Evolutionary conservation across 1,139 yeast genomes (phyloP).

Genomic region (Scheffersomyces titani): DNA sequence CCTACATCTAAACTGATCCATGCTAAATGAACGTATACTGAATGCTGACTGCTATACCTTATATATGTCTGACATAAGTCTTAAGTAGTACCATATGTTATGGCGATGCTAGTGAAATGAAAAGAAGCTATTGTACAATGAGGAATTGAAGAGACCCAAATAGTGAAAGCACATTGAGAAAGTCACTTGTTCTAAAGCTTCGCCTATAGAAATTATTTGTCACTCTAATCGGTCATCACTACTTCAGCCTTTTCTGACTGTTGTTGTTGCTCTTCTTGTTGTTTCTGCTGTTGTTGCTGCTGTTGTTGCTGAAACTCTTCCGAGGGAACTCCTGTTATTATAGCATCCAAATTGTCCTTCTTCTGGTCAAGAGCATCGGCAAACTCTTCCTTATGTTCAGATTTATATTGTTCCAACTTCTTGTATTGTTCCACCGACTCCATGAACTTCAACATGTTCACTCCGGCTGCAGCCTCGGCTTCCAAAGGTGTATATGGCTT

Average conservation of each 20-base stretch:
- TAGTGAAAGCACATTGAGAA: neutral
- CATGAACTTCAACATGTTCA: conserved; percentile 66
- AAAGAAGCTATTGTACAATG: neutral
- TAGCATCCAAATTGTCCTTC: conserved; percentile 44
- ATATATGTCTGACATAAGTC: neutral
- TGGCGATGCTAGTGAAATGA: neutral
- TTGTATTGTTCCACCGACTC: conserved; percentile 60
- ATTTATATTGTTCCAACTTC: conserved; percentile 38
- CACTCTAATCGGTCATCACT: conserved; percentile 20
- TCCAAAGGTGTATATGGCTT: conserved; percentile 88
- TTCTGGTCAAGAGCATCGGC: conserved; percentile 37
- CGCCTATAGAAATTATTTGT: neutral
- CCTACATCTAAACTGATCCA: neutral
- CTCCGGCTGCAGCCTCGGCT: conserved; percentile 88
- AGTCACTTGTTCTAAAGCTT: neutral
- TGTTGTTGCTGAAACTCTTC: conserved; percentile 17
- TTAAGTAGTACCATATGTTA: neutral
- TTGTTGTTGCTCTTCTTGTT: conserved; percentile 3
- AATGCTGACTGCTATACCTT: neutral
- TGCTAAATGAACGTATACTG: neutral
- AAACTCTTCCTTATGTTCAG: conserved; percentile 39
- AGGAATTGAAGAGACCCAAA: neutral
- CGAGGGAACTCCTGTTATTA: conserved; percentile 37
- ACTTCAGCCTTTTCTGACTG: conserved; percentile 10
- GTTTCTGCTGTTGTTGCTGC: conserved; percentile 9